These are phyloP conservation scores for Syncephalastrum contaminatum DNA, from an alignment of 371 early-diverging fungal genomes.

Conservation along the genomic window DNA sequence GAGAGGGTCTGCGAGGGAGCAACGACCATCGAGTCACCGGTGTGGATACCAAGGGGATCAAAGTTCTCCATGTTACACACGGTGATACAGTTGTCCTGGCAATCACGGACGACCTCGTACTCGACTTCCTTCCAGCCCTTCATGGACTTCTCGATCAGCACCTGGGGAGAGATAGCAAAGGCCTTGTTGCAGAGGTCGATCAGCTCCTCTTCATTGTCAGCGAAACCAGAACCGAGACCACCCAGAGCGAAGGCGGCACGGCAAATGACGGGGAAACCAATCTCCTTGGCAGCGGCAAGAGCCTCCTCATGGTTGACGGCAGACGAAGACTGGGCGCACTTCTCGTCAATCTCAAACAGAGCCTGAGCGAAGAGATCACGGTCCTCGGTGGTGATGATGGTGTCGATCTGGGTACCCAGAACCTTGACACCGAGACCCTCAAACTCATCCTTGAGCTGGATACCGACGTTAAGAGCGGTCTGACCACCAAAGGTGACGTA, in stretches of 20 bases:
- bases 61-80: conserved; percentile 99
- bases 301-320: conserved; percentile 83
- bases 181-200: conserved; percentile 74
- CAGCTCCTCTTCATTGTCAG: conserved; percentile 75
- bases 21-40: conserved; percentile 96
- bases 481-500: conserved; percentile 94
- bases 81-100: conserved; percentile 93
- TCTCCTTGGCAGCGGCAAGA: conserved; percentile 75
- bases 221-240: conserved; percentile 95
- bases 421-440: conserved; percentile 81
- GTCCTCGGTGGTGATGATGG: conserved; percentile 88
- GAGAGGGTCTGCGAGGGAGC: conserved; percentile 92
- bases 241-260: conserved; percentile 94
- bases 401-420: conserved; percentile 90
- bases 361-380: conserved; percentile 93
- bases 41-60: conserved; percentile 94
- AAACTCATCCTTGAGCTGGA: conserved; percentile 82
- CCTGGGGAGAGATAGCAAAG: conserved; percentile 80
- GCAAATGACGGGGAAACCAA: conserved; percentile 92
- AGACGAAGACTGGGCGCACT: conserved; percentile 84
- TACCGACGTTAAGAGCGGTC: conserved; percentile 91
- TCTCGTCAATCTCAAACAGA: conserved; percentile 82
- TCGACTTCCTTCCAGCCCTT: conserved; percentile 98
- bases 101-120: conserved; percentile 97
- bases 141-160: conserved; percentile 92